Evolutionary conservation across 2,329 filamentous ascomycete species (phyloP), one percentile per base, ranked within the genome.

Genomic region (Hypomyces perniciosus): DNA sequence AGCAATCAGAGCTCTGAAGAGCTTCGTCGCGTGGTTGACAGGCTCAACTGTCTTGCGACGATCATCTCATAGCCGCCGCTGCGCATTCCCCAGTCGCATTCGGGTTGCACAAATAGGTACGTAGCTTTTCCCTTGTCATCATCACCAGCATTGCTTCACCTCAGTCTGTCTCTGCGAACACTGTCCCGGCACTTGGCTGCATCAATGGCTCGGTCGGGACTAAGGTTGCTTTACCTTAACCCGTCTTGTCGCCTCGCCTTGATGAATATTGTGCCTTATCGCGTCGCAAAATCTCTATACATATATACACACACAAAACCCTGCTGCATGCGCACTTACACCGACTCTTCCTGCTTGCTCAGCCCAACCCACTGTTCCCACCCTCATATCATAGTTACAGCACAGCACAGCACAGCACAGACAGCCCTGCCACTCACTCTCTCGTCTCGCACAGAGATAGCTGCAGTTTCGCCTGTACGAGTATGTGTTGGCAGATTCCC

Each of bases 1-100:
- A 48, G 62, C 60, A 61, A 59, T 59, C 56, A 59, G 51, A 54
- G 50, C 54, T 52, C 50, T 45, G 53, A 42, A 49, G 42, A 49
- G 54, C 55, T 46, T 55, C 52, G 52, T 57, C 54, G 51, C 52
- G 53, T 43, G 33, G 33, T 43, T 50, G 39, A 48, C 46, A 42
- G 30, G 43, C 46, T 48, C 43, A 55, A 48, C 31, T 44, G 30
- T 44, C 43, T 51, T 48, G 42, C 45, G 38, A 50, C 29, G 43
- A 33, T 40, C 13, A 44, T 30, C 38, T 33, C 12, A 34, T 43
- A 48, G 41, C 39, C 41, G 50, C 51, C 43, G 39, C 41, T 31
- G 48, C 43, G 28, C 46, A 44, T 52, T 37, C 42, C 42, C 27
- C 20, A 27, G 27, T 26, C 28, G 12, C 42, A 44, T 28, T 46